A percentile compares a stretch with the other conserved stretches of the same genome.
phyloP scores from a whole-genome alignment of 129 eudicot genomes.

The Daucus carota region DH1_v3.0 NC_030388.2:3261001-3261500 shows the following conservation, averaged over 20 bases:
- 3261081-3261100: too few species aligned
- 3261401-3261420: too few species aligned
- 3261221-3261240: neutral
- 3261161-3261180: neutral
- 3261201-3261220: neutral
- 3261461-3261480: too few species aligned
- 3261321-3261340: neutral
- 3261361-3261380: neutral
- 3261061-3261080: too few species aligned
- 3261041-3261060: neutral
- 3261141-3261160: neutral
- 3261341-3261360: neutral
- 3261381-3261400: too few species aligned
- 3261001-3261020: neutral
- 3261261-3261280: neutral
- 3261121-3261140: neutral
- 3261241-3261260: neutral
- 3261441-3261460: too few species aligned
- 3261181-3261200: neutral
- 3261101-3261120: neutral
- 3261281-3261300: neutral
- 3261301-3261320: neutral
- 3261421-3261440: too few species aligned
- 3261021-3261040: neutral
- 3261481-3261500: too few species aligned